Evolutionary conservation across 2,329 filamentous ascomycete species (phyloP).

Genomic region (Pseudogymnoascus sp.): DNA sequence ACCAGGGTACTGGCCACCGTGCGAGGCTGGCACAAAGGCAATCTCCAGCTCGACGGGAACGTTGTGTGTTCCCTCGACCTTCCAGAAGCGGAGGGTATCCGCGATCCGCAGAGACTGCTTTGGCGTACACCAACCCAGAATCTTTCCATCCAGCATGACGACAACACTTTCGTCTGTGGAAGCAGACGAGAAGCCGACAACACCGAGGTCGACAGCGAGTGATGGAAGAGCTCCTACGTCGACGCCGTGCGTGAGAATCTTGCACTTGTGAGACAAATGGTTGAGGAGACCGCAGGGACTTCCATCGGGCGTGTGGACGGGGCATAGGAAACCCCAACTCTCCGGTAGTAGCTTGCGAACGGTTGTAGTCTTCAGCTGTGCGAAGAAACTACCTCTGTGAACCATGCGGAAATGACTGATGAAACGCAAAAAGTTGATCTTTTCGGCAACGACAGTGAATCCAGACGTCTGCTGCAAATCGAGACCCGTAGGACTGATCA

Average conservation of each 20-base stretch:
- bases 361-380: slow-evolving; percentile 92
- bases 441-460: slow-evolving; percentile 94
- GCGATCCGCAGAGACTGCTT: slow-evolving; percentile 73
- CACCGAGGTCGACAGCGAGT: slow-evolving; percentile 70
- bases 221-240: slow-evolving; percentile 68
- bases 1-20: slow-evolving; percentile 90
- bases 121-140: slow-evolving; percentile 84
- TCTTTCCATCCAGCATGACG: slow-evolving; percentile 81
- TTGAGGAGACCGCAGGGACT: slow-evolving; percentile 89
- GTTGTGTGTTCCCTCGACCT: slow-evolving; percentile 75
- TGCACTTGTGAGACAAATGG: slow-evolving; percentile 91
- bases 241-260: slow-evolving; percentile 67
- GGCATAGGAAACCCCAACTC: slow-evolving; percentile 96
- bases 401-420: slow-evolving; percentile 99
- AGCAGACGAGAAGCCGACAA: slow-evolving; percentile 66
- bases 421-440: slow-evolving; percentile 97
- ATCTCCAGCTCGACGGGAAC: slow-evolving; percentile 83
- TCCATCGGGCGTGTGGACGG: slow-evolving; percentile 95
- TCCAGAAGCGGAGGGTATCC: slow-evolving; percentile 88
- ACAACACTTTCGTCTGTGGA: slow-evolving; percentile 76
- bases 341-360: slow-evolving; percentile 93
- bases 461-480: slow-evolving; percentile 92
- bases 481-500: slow-evolving; percentile 82
- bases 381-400: slow-evolving; percentile 97
- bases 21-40: slow-evolving; percentile 80